These are phyloP conservation scores for Porcisia hertigi DNA, from an alignment of 208 protist genomes.

Conservation along the genomic window DNA sequence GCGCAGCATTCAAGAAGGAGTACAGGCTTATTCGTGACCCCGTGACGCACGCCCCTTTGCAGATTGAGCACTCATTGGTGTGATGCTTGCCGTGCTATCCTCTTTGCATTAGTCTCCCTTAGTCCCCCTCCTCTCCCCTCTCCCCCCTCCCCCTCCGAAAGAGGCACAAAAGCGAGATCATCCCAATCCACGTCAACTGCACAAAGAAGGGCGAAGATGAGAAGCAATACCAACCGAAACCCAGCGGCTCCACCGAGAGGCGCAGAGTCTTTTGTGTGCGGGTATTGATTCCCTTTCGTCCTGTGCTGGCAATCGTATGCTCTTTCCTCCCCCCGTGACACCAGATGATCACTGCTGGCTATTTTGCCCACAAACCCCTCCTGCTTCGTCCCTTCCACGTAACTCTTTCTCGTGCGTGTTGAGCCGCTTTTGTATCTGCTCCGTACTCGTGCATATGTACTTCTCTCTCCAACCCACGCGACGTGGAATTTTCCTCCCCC, in stretches of 20 bases:
- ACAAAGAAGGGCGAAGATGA: no score
- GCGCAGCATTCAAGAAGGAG: constrained; percentile 73
- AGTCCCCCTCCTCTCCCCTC: background rate
- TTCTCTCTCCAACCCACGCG: background rate
- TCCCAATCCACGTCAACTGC: no score
- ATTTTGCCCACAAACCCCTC: background rate
- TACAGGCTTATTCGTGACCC: constrained; percentile 87
- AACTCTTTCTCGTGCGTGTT: background rate
- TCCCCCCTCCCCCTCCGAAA: background rate
- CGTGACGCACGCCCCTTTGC: constrained; percentile 62
- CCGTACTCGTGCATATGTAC: background rate
- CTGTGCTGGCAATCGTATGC: background rate
- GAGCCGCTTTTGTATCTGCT: background rate
- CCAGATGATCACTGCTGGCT: background rate
- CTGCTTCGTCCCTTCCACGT: no score
- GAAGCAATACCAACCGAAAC: no score
- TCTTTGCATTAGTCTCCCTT: background rate
- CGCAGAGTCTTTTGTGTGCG: no score
- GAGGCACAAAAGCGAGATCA: no score
- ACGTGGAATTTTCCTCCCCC: background rate
- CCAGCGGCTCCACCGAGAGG: no score
- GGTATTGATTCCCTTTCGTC: no score
- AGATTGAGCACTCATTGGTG: constrained; percentile 77
- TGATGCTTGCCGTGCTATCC: constrained; percentile 1
- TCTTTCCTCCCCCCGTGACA: background rate